Evolutionary conservation across 1,284 basidiomycete species (phyloP).

Genomic region (Phlebopus sp.): DNA sequence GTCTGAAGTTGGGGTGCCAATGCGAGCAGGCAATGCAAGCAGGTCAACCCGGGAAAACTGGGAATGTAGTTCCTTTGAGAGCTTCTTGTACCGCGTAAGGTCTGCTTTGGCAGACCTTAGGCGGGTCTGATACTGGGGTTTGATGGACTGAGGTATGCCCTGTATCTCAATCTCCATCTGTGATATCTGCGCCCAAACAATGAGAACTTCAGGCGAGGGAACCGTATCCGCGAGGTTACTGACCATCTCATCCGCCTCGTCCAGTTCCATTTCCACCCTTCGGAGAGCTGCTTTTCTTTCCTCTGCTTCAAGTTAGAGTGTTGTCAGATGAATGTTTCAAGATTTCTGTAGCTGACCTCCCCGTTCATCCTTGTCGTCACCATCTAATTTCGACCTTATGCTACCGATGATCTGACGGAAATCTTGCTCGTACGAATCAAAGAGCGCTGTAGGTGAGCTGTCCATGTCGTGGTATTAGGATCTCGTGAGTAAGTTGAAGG

Average conservation of each 20-base stretch:
- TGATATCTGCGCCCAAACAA: conserved; percentile 59
- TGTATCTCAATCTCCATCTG: conserved; percentile 99
- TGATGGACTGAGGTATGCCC: conserved; percentile 85
- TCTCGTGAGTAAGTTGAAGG: too few species aligned
- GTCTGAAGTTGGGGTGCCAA: conserved; percentile 59
- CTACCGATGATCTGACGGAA: conserved; percentile 71
- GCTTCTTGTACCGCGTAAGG: conserved; percentile 76
- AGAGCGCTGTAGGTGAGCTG: conserved; percentile 72
- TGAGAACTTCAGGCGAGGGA: conserved; percentile 6
- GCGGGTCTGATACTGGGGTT: conserved; percentile 70
- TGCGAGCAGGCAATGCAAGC: conserved; percentile 45
- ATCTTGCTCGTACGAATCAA: conserved; percentile 81
- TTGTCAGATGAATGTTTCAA: neutral
- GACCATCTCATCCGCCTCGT: conserved; percentile 98
- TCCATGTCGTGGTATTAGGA: conserved; percentile 51
- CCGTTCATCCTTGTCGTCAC: conserved; percentile 52
- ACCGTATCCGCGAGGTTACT: conserved; percentile 15
- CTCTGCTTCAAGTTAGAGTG: conserved; percentile 46
- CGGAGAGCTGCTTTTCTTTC: conserved; percentile 81
- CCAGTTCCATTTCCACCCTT: conserved; percentile 91
- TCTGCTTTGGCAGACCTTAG: conserved; percentile 72
- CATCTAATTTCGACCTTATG: conserved; percentile 68
- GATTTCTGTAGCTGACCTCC: conserved; percentile 44
- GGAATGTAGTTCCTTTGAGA: conserved; percentile 62
- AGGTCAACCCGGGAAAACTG: conserved; percentile 60